Evolutionary conservation across 495 filamentous ascomycete genomes (phyloP).

Genomic region (Aspergillus coremiiformis): DNA sequence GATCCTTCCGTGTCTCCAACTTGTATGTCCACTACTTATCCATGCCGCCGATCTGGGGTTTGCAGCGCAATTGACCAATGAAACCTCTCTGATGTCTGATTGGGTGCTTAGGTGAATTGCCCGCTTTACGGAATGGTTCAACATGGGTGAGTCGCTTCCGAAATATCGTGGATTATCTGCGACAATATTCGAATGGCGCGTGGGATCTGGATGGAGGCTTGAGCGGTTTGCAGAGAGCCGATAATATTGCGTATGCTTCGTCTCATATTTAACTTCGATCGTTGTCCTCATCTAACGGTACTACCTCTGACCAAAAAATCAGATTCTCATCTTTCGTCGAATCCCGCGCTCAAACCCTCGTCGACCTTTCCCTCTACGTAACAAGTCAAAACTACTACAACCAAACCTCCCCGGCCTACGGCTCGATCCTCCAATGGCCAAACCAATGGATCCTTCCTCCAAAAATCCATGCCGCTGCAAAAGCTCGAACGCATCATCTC

Average conservation of each 20-base stretch:
- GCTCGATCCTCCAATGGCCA: conserved; percentile 69
- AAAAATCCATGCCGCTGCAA: conserved; percentile 56
- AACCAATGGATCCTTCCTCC: conserved; percentile 73
- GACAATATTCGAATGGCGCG: conserved; percentile 40
- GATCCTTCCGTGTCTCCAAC: conserved; percentile 68
- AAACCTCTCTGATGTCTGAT: conserved; percentile 3
- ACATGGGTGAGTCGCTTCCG: conserved; percentile 64
- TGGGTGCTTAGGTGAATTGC: conserved; percentile 55
- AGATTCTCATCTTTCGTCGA: conserved; percentile 57
- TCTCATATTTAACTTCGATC: background rate
- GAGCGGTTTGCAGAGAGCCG: conserved; percentile 38
- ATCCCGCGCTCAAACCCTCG: conserved; percentile 55
- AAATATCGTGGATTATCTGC: conserved; percentile 66
- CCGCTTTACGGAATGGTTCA: conserved; percentile 58
- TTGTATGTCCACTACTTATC: conserved; percentile 58
- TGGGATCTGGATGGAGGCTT: conserved; percentile 51
- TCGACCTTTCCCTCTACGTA: conserved; percentile 80
- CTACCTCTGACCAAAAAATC: background rate
- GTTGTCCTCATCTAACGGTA: background rate
- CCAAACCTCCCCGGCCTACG: conserved; percentile 68
- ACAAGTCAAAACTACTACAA: conserved; percentile 75
- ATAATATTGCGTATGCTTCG: conserved; percentile 46
- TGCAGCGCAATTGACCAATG: conserved; percentile 8
- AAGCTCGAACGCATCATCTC: conserved; percentile 63
- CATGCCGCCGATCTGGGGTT: conserved; percentile 1